Conservation (phyloP, 169 alveolate species). For the Theileria luwenshuni region DNA sequence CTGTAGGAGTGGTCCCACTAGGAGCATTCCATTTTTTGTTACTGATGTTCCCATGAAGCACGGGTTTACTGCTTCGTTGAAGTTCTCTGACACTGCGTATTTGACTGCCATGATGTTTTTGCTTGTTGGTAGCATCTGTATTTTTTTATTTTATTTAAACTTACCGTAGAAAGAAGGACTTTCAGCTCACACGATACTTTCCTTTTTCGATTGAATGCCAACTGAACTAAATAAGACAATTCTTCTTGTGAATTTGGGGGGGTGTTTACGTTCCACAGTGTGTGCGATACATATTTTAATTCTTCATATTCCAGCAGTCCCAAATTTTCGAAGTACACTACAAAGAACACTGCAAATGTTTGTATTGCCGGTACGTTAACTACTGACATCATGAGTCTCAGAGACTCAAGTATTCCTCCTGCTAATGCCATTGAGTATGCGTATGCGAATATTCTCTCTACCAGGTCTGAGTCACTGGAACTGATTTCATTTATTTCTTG, state of each 20-base stretch:
- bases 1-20: conserved; percentile 63
- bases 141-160: background rate
- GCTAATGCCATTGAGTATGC: conserved; percentile 64
- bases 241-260: conserved; percentile 8
- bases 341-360: conserved; percentile 46
- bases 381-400: conserved; percentile 61
- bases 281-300: conserved; percentile 37
- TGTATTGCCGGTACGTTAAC: conserved; percentile 42
- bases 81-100: conserved; percentile 60
- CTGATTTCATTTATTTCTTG: conserved; percentile 45
- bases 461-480: conserved; percentile 32
- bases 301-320: conserved; percentile 55
- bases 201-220: conserved; percentile 58
- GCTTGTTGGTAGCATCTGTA: conserved; percentile 32
- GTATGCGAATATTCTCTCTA: conserved; percentile 45
- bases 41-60: conserved; percentile 38
- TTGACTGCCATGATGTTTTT: conserved; percentile 38
- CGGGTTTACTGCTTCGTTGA: conserved; percentile 57
- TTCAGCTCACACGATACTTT: conserved; percentile 61
- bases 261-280: conserved; percentile 55
- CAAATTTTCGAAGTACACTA: conserved; percentile 43
- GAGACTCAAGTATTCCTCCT: conserved; percentile 67
- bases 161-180: conserved; percentile 49
- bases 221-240: conserved; percentile 34
- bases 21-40: conserved; percentile 63